Conservation (phyloP, 2,329 filamentous ascomycete genomes). For the Aspergillus novofumigatus region DNA sequence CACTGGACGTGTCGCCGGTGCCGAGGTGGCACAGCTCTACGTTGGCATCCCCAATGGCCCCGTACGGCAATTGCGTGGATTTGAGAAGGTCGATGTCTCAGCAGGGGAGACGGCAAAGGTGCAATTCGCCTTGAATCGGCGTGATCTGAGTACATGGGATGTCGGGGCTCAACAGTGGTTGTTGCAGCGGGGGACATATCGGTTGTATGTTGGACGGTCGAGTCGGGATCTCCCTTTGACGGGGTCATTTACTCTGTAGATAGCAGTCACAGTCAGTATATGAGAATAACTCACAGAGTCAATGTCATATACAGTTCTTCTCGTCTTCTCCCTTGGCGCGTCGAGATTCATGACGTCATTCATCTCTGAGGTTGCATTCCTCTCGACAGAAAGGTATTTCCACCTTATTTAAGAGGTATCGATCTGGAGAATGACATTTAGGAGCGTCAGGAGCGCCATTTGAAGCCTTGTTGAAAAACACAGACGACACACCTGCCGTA, state of each 20-base stretch:
- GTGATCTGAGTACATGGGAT: constrained; percentile 30
- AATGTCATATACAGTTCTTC: not conserved
- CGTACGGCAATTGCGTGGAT: constrained; percentile 45
- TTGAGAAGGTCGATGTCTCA: constrained; percentile 46
- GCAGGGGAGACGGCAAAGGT: constrained; percentile 39
- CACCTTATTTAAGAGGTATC: not conserved
- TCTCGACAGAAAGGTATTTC: not conserved
- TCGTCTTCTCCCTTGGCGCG: not conserved
- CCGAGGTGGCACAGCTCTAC: constrained; percentile 54
- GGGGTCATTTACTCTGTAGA: constrained; percentile 4
- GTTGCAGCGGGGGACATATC: constrained; percentile 12
- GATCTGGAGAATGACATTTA: not conserved
- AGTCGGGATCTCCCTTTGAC: constrained; percentile 20
- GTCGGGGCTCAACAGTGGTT: constrained; percentile 22
- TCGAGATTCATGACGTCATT: not conserved
- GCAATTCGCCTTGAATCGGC: constrained; percentile 40
- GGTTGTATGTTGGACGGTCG: constrained; percentile 20
- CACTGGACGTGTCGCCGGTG: constrained; percentile 44
- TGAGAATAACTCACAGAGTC: not conserved
- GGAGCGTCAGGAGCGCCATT: not conserved
- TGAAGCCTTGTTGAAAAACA: not conserved
- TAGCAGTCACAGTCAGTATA: not conserved
- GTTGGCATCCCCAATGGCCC: constrained; percentile 36
- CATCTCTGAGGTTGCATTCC: not conserved
- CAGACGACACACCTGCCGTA: not conserved